These are phyloP conservation scores for Thelonectria blattea DNA, from an alignment of 2,329 filamentous ascomycete species.

Conservation along the genomic window DNA sequence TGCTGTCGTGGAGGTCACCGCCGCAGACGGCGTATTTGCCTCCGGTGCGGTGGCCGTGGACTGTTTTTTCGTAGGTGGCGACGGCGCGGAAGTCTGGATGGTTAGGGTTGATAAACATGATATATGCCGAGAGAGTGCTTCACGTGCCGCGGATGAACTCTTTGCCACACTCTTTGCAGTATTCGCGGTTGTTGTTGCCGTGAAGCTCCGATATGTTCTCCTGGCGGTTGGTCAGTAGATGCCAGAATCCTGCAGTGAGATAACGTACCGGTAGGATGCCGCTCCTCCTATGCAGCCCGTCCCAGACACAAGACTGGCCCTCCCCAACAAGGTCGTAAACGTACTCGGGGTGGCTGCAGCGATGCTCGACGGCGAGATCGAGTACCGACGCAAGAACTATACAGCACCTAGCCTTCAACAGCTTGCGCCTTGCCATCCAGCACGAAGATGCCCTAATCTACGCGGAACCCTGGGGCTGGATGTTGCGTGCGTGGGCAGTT, in stretches of 20 bases:
- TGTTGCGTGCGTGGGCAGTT: too few species aligned
- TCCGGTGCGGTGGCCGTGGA: slow-evolving; percentile 54
- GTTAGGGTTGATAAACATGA: not conserved
- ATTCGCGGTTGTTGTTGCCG: slow-evolving; percentile 54
- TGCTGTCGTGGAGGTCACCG: slow-evolving; percentile 49
- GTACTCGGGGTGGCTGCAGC: too few species aligned
- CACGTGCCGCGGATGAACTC: slow-evolving; percentile 52
- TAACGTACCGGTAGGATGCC: slow-evolving; percentile 50
- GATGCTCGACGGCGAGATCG: too few species aligned
- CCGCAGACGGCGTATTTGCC: slow-evolving; percentile 50
- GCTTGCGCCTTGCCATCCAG: too few species aligned
- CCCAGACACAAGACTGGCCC: too few species aligned
- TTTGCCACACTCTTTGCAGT: slow-evolving; percentile 51
- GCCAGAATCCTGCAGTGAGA: rapidly evolving
- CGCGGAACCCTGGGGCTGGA: too few species aligned
- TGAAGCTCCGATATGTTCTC: slow-evolving; percentile 54
- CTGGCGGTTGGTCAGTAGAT: slow-evolving; percentile 31
- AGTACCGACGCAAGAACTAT: too few species aligned
- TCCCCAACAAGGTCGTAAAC: too few species aligned
- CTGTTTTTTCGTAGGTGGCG: slow-evolving; percentile 49
- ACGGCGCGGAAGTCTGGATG: slow-evolving; percentile 51
- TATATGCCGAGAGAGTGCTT: rapidly evolving
- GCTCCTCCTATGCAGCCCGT: slow-evolving; percentile 51
- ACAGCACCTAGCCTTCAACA: too few species aligned
- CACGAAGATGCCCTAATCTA: too few species aligned